Base-by-base conservation (phyloP, 352 stramenopile genomes). In the Phytophthora lateralis region DNA sequence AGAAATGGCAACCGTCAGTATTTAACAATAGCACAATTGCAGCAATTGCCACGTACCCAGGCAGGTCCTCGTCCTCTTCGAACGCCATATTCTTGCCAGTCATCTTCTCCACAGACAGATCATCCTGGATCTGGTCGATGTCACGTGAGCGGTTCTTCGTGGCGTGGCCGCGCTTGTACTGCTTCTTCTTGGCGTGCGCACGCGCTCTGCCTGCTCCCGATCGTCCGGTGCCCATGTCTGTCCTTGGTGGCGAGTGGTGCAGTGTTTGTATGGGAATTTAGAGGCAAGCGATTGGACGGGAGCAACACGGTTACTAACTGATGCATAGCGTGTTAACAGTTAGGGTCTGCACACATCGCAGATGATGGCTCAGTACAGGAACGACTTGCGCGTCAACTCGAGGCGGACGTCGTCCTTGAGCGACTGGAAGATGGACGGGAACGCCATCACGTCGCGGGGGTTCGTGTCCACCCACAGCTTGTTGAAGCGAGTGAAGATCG, bases 121-220 rank as follows among this genome's bases (percentile, higher is more conserved):
- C 87, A 78, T 96, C 87, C 77, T 94, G 87, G 64, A 96, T 94
- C 80, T 96, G 87, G 53, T 96, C 87, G 11, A 96, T 76, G 44
- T 96, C 87, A 27, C 87, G 83, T 48, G 76, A 43, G 60, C 87
- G 79, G 57, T 82, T 87, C 71, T 93, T 94, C 56, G 87, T 96
- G 47, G 82, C 73, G 61, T 96, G 87, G 35, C 76, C 71, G 55
- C 84, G 83, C 74, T 92, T 93, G 83, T 94, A 96, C 48, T 88
- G 72, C 59, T 93, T 96, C 69, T 94, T 94, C 73, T 94, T 96
- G 59, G 76, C 79, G 71, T 89, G 80, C 17, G 80, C 70, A 52
- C 84, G 72, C 67, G 83, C 80, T 71, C 88, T 90, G 57, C 71
- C 76, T 14, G 75, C 67, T 45, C 66, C 66, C 30, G 80, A 78